Base-by-base conservation (phyloP, 1,139 yeast genomes). In the Meyerozyma elateridarum region DNA sequence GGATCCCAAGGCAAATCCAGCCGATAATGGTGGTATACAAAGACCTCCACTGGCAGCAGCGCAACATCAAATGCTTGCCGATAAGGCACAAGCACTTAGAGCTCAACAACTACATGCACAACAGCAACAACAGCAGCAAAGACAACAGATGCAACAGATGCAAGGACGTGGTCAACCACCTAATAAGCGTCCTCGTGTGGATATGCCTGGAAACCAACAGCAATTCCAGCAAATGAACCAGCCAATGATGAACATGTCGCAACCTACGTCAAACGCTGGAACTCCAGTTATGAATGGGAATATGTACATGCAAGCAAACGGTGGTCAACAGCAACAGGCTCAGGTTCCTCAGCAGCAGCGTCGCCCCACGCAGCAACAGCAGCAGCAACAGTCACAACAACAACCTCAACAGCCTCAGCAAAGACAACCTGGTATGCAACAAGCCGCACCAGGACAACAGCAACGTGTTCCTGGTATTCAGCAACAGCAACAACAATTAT, bases 401-500 rank as follows among this genome's bases (percentile, higher is more conserved):
- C 46, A 29, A 19, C 34, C 31, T 8, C 36, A 30, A 12, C 19
- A n/a, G 5, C 30, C 32, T 19, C 28, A 25, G 13, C 28, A 16
- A 6, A 15, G 15, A 14, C 40, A 33, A 19, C 31, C 33, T 26
- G 25, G 26, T 13, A 36, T 40, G n/a, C 47, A 45, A 20, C 38
- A 42, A 17, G 38, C 31, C 8, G 12, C 18, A 22, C 29, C 28
- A 6, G 38, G 30, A 18, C 32, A 25, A 15, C 28, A 31, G 29
- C 50, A 41, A 21, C 42, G 55, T 5, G 45, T 57, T 22, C 56
- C 57, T 24, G 18, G 18, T 8, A 15, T 24, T 34, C 72, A 64
- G 36, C 70, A 64, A 32, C 73, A 67, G 36, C 73, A 66, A 37
- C 73, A 67, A 42, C 73, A 67, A 37, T 58, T 68, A 16, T 66